Percentiles rank a stretch among this genome's conserved stretches.
Evolutionary conservation across 805 yeast genomes (phyloP).

Genomic region (Ascoidea rubescens): DNA sequence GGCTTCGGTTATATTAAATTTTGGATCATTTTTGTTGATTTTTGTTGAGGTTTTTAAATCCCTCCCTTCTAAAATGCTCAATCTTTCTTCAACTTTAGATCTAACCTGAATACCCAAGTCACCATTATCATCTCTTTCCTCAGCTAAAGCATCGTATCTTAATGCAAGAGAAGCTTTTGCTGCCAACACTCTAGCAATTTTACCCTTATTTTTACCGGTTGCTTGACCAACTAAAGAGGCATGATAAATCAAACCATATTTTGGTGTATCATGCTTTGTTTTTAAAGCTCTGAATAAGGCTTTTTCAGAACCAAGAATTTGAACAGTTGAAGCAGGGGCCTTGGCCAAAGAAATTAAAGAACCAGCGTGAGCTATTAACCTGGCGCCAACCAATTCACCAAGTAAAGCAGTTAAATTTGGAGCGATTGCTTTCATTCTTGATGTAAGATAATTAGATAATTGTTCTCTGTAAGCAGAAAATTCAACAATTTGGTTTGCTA

Average conservation of each 20-base stretch:
- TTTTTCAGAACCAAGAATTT: constrained; percentile 97
- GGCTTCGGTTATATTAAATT: constrained; percentile 75
- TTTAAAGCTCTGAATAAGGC: constrained; percentile 97
- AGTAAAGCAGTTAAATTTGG: constrained; percentile 92
- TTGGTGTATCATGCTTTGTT: constrained; percentile 97
- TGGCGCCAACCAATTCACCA: constrained; percentile 97
- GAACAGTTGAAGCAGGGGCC: constrained; percentile 97
- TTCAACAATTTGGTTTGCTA: constrained; percentile 94
- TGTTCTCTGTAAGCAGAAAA: constrained; percentile 95
- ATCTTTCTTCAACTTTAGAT: constrained; percentile 86
- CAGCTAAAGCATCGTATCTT: constrained; percentile 93
- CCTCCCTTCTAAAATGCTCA: constrained; percentile 92
- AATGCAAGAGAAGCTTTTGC: constrained; percentile 96
- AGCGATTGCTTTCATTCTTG: constrained; percentile 98
- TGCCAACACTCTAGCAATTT: constrained; percentile 95
- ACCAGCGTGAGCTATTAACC: constrained; percentile 96
- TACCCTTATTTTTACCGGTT: constrained; percentile 95
- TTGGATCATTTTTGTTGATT: constrained; percentile 69
- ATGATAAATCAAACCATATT: constrained; percentile 93
- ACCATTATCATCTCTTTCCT: constrained; percentile 92
- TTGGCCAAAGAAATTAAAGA: constrained; percentile 88
- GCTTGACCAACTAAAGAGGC: constrained; percentile 98
- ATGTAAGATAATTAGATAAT: constrained; percentile 74
- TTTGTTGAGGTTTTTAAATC: constrained; percentile 84
- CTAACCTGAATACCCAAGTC: constrained; percentile 86